These are phyloP conservation scores for Yamadazyma oceani DNA, from an alignment of 1,139 yeast genomes.

Conservation along the genomic window DNA sequence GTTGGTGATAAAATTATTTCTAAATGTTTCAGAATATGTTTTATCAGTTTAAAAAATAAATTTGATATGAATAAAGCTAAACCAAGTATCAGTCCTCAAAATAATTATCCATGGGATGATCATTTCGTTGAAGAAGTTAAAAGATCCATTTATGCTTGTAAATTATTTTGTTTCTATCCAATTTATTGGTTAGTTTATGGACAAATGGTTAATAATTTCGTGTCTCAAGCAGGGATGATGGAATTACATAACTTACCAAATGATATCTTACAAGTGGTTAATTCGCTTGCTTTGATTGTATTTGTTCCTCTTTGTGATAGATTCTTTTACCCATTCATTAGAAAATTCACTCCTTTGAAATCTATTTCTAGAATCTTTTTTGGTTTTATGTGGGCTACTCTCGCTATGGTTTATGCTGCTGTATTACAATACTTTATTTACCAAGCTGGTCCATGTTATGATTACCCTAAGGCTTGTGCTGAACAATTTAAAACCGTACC, in stretches of 20 bases:
- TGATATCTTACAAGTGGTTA: conserved; percentile 63
- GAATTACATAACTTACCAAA: conserved; percentile 64
- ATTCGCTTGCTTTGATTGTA: conserved; percentile 59
- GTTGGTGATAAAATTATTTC: conserved; percentile 65
- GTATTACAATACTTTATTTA: conserved; percentile 76
- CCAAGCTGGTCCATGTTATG: conserved; percentile 74
- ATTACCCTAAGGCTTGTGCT: conserved; percentile 46
- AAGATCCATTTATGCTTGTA: conserved; percentile 60
- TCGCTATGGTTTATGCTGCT: conserved; percentile 79
- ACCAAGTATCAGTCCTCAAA: conserved; percentile 49
- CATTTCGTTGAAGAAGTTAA: conserved; percentile 62
- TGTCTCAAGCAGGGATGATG: conserved; percentile 67
- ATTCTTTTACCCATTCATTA: conserved; percentile 53
- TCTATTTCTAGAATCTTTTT: conserved; percentile 72
- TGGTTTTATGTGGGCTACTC: conserved; percentile 73
- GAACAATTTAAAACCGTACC: conserved; percentile 31
- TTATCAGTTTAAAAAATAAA: conserved; percentile 47
- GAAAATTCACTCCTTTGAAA: conserved; percentile 57
- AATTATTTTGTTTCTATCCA: conserved; percentile 62
- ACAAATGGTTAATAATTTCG: conserved; percentile 64
- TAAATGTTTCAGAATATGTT: conserved; percentile 50
- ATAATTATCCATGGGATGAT: conserved; percentile 56
- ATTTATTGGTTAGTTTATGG: conserved; percentile 69
- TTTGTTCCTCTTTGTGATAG: conserved; percentile 62
- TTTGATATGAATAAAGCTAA: conserved; percentile 54